A percentile compares a stretch with the other conserved stretches of the same genome.
These are phyloP conservation scores for Cordia subcordata DNA, from an alignment of 257 asterid genomes.

Conservation along the genomic window DNA sequence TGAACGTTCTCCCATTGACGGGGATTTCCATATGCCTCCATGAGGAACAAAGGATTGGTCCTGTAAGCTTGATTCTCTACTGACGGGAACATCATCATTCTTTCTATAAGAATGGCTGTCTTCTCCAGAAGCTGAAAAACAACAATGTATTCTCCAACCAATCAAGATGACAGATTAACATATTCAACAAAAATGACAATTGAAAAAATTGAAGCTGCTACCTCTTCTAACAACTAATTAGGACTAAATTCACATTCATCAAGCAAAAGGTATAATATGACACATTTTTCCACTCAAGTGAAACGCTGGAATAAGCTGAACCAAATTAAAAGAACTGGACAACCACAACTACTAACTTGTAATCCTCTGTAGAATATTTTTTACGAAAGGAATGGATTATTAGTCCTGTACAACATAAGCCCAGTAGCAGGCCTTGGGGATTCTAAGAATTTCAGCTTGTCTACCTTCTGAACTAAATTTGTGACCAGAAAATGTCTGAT, in stretches of 20 bases:
- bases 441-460: not conserved
- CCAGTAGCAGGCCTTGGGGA: not conserved
- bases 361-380: too few species aligned
- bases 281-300: too few species aligned
- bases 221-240: too few species aligned
- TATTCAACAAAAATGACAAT: not conserved
- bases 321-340: too few species aligned
- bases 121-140: slow-evolving; percentile 22
- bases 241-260: too few species aligned
- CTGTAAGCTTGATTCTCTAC: slow-evolving; percentile 30
- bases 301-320: too few species aligned
- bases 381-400: too few species aligned
- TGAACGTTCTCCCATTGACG: slow-evolving; percentile 59
- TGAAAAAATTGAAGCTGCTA: too few species aligned
- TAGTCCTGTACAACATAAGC: too few species aligned
- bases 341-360: too few species aligned
- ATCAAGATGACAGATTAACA: not conserved
- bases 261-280: too few species aligned
- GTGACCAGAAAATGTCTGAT: slow-evolving; percentile 34
- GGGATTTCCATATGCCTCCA: slow-evolving; percentile 59
- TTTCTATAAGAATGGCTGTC: slow-evolving; percentile 24
- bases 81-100: slow-evolving; percentile 26
- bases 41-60: slow-evolving; percentile 36
- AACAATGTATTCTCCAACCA: not conserved
- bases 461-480: slow-evolving; percentile 48